These are phyloP conservation scores for Boletus patriciae DNA, from an alignment of 768 basidiomycete species.

Conservation along the genomic window DNA sequence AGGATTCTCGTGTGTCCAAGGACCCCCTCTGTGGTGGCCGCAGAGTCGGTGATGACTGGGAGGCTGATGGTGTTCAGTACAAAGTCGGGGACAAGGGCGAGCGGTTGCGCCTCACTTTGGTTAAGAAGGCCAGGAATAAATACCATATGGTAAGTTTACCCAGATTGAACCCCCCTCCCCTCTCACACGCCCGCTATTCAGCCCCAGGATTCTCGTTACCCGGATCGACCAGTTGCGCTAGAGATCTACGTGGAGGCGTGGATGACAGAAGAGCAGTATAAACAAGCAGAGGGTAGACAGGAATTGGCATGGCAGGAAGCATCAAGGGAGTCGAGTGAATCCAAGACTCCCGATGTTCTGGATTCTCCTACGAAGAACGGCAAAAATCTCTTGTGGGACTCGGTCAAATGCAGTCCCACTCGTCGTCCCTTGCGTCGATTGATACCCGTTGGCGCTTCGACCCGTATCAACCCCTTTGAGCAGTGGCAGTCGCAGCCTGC, in stretches of 20 bases:
- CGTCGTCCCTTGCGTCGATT: constrained; percentile 49
- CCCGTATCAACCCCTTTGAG: constrained; percentile 54
- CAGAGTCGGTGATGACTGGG: constrained; percentile 75
- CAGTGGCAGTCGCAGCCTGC: constrained; percentile 34
- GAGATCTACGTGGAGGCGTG: constrained; percentile 78
- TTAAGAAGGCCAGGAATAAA: constrained; percentile 68
- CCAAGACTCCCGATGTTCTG: constrained; percentile 41
- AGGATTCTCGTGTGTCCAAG: constrained; percentile 47
- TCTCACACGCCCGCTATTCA: constrained; percentile 31
- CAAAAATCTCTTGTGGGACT: constrained; percentile 71
- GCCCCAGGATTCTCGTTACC: constrained; percentile 79
- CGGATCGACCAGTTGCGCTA: constrained; percentile 65
- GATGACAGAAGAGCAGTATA: constrained; percentile 74
- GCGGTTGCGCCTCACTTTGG: constrained; percentile 64
- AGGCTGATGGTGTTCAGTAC: constrained; percentile 64
- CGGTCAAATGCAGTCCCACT: constrained; percentile 45
- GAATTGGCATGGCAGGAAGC: constrained; percentile 72
- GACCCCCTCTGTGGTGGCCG: constrained; percentile 56
- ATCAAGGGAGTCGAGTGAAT: constrained; percentile 41
- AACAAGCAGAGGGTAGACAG: constrained; percentile 57
- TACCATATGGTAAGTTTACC: constrained; percentile 68
- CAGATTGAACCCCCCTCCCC: neutral
- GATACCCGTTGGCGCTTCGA: constrained; percentile 41
- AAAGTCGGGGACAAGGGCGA: constrained; percentile 73
- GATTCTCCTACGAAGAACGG: constrained; percentile 45